A percentile compares a stretch with the other conserved stretches of the same genome.
Evolutionary conservation across 2,329 filamentous ascomycete genomes (phyloP).

Genomic region (Coleophoma crateriformis): DNA sequence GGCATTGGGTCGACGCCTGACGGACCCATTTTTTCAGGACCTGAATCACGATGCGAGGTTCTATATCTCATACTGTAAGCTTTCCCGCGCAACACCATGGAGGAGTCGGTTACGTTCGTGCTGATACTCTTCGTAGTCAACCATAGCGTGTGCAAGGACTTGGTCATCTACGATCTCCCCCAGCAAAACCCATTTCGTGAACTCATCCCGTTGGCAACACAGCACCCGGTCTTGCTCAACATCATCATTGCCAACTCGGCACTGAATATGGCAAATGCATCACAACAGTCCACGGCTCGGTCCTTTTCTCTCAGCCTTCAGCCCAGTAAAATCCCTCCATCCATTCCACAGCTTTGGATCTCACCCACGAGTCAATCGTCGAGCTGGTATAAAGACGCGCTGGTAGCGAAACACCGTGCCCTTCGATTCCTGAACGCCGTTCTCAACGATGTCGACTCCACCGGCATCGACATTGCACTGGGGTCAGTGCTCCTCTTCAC

Average conservation of each 20-base stretch:
- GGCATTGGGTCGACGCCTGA: constrained; percentile 19
- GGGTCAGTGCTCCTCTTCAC: background rate
- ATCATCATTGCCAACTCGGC: constrained; percentile 44
- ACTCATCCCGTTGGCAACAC: constrained; percentile 39
- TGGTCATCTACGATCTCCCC: constrained; percentile 42
- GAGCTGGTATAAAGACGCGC: background rate
- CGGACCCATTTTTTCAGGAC: constrained; percentile 51
- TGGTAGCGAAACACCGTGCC: background rate
- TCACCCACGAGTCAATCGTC: background rate
- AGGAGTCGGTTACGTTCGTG: constrained; percentile 7
- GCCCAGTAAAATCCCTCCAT: background rate
- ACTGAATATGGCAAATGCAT: constrained; percentile 39
- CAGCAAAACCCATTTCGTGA: constrained; percentile 40
- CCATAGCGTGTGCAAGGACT: constrained; percentile 45
- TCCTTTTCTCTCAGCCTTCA: background rate
- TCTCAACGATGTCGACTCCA: background rate
- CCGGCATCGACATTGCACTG: background rate
- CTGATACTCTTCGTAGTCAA: constrained; percentile 35
- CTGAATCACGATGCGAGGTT: constrained; percentile 29
- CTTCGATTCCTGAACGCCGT: background rate
- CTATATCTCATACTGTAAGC: background rate
- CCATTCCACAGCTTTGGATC: background rate
- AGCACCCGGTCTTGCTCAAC: constrained; percentile 39
- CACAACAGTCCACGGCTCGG: constrained; percentile 19
- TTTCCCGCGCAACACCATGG: constrained; percentile 5